Evolutionary conservation across 306 rosid genomes (phyloP).

Genomic region (Gleditsia sinensis): DNA sequence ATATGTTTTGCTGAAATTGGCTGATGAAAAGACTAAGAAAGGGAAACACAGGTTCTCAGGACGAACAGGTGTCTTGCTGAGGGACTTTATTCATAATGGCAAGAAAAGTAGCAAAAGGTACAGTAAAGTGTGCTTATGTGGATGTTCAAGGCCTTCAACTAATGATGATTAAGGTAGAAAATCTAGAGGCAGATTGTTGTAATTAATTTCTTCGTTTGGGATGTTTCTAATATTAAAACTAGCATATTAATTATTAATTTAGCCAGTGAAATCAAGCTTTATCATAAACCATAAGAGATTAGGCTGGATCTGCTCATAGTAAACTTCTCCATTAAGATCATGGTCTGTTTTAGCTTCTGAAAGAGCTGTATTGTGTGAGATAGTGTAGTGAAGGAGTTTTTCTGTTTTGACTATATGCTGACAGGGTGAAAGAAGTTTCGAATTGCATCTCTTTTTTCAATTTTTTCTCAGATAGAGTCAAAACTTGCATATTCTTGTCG

Average conservation of each 20-base stretch:
- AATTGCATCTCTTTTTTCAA: neutral
- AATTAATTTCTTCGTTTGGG: conserved; percentile 31
- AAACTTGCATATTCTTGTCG: no score
- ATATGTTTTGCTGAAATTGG: conserved; percentile 64
- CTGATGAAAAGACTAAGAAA: conserved; percentile 60
- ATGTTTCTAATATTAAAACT: conserved; percentile 37
- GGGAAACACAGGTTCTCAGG: conserved; percentile 68
- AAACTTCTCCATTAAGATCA: conserved; percentile 36
- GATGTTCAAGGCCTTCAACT: conserved; percentile 68
- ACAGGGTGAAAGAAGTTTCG: neutral
- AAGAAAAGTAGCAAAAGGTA: conserved; percentile 56
- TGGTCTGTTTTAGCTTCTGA: conserved; percentile 39
- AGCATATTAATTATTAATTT: conserved; percentile 41
- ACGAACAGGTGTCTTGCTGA: conserved; percentile 67
- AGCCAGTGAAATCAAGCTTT: conserved; percentile 26
- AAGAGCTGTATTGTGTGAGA: conserved; percentile 19
- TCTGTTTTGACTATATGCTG: conserved; percentile 17
- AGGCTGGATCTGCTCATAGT: conserved; percentile 35
- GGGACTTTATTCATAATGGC: conserved; percentile 72
- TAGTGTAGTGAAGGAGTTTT: conserved; percentile 26
- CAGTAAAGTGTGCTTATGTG: conserved; percentile 64
- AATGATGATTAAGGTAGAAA: conserved; percentile 56
- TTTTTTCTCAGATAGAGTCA: no score
- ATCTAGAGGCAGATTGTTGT: conserved; percentile 35
- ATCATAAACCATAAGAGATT: conserved; percentile 39